Evolutionary conservation across 371 early-diverging fungal genomes (phyloP).

Genomic region (Cokeromyces recurvatus): DNA sequence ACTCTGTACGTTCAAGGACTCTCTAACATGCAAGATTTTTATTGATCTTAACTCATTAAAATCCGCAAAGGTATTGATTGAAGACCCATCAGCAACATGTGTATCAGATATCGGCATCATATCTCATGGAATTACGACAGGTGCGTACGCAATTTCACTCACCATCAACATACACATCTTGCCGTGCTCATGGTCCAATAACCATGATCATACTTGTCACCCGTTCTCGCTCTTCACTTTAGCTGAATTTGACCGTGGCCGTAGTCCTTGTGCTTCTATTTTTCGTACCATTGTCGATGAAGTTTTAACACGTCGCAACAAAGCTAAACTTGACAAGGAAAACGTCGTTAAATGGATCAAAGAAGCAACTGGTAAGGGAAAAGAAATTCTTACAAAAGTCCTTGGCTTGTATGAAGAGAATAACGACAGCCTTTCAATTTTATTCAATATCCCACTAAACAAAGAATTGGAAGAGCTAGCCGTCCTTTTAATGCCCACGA

Average conservation of each 20-base stretch:
- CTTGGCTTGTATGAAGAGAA: no score
- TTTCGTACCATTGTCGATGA: conserved; percentile 7
- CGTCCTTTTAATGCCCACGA: no score
- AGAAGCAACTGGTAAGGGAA: no score
- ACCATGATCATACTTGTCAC: conserved; percentile 7
- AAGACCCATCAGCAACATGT: conserved; percentile 1
- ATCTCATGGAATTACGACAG: conserved; percentile 10
- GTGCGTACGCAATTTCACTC: conserved; percentile 9
- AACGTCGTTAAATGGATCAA: no score
- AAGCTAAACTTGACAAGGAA: background rate
- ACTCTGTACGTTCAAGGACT: no score
- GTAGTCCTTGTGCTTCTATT: conserved; percentile 6
- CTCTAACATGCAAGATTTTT: no score
- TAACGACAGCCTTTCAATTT: no score
- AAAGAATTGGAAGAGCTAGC: no score
- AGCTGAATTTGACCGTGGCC: conserved; percentile 12
- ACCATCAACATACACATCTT: conserved; percentile 8
- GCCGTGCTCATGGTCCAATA: conserved; percentile 10
- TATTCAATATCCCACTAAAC: no score
- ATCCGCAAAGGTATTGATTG: conserved; percentile 4
- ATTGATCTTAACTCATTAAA: no score
- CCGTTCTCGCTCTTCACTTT: conserved; percentile 9
- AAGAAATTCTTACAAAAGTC: no score
- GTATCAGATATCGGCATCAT: conserved; percentile 1
- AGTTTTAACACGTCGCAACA: background rate